Percentiles rank a stretch among this genome's conserved stretches.
phyloP scores from a whole-genome alignment of 2,329 filamentous ascomycete genomes.

The Endocalyx cinctus region DNA sequence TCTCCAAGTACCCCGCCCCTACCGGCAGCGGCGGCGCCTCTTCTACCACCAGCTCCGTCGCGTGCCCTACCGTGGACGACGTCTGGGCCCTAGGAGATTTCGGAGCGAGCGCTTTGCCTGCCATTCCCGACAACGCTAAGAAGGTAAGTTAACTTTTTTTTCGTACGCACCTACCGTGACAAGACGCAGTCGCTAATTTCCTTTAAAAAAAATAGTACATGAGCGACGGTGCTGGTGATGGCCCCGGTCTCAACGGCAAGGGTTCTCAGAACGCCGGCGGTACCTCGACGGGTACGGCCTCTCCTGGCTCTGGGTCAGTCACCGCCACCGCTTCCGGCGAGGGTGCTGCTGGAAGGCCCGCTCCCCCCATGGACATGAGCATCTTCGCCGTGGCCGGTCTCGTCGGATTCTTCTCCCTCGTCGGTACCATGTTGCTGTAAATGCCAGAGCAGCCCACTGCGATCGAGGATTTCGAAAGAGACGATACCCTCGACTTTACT shows the following conservation, averaged over 20 bases:
- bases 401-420: conserved; percentile 31
- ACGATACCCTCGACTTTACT: too few species aligned
- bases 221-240: conserved; percentile 46
- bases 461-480: too few species aligned
- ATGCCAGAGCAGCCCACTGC: too few species aligned
- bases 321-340: conserved; percentile 33
- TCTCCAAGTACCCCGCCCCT: conserved; percentile 46
- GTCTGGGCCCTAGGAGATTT: conserved; percentile 45
- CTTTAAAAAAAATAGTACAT: too few species aligned
- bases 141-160: conserved; percentile 17
- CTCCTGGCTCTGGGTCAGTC: conserved; percentile 34
- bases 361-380: conserved; percentile 32
- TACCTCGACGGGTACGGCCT: conserved; percentile 39
- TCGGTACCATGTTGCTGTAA: conserved; percentile 37
- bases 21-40: conserved; percentile 46
- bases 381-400: conserved; percentile 31
- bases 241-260: conserved; percentile 46
- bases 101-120: conserved; percentile 42
- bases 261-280: conserved; percentile 51
- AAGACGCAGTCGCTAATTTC: too few species aligned
- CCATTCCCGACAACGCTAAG: conserved; percentile 45
- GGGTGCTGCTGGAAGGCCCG: conserved; percentile 25
- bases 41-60: conserved; percentile 39
- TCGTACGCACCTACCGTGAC: background rate
- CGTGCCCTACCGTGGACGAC: conserved; percentile 45